Evolutionary conservation across 768 basidiomycete species (phyloP).

Genomic region (Imleria badia): DNA sequence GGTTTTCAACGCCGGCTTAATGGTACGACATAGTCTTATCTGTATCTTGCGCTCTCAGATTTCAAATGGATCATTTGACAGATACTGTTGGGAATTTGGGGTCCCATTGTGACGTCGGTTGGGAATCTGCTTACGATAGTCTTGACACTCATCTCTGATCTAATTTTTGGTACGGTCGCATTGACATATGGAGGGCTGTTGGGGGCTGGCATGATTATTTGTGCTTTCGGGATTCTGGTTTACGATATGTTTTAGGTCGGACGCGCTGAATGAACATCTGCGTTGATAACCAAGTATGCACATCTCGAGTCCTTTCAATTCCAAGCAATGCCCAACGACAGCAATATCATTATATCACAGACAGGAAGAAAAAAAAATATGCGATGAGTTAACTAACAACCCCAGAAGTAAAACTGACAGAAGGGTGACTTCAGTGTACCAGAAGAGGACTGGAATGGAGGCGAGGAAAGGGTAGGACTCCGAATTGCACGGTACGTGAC

Average conservation of each 20-base stretch:
- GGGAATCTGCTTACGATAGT: conserved; percentile 95
- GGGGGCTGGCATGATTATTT: conserved; percentile 77
- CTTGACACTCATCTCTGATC: conserved; percentile 78
- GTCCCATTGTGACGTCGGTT: conserved; percentile 84
- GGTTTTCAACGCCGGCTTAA: conserved; percentile 81
- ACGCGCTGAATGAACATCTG: neutral
- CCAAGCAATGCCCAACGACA: conserved; percentile 17
- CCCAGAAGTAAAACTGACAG: conserved; percentile 22
- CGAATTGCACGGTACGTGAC: conserved; percentile 16
- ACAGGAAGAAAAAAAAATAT: conserved; percentile 34
- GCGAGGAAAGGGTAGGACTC: conserved; percentile 12
- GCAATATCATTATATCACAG: conserved; percentile 44
- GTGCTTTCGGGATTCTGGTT: conserved; percentile 78
- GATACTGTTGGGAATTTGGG: conserved; percentile 84
- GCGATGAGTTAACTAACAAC: conserved; percentile 35
- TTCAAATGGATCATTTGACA: conserved; percentile 29
- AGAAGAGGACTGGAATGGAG: conserved; percentile 10
- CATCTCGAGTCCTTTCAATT: neutral
- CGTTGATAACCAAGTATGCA: neutral
- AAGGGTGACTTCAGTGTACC: conserved; percentile 19
- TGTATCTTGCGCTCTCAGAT: neutral
- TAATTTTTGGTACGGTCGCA: conserved; percentile 63
- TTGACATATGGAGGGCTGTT: conserved; percentile 71
- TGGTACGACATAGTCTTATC: conserved; percentile 49
- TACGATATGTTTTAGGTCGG: conserved; percentile 58